These are phyloP conservation scores for Salvia rosmarinus DNA, from an alignment of 257 asterid species.

Conservation along the genomic window DNA sequence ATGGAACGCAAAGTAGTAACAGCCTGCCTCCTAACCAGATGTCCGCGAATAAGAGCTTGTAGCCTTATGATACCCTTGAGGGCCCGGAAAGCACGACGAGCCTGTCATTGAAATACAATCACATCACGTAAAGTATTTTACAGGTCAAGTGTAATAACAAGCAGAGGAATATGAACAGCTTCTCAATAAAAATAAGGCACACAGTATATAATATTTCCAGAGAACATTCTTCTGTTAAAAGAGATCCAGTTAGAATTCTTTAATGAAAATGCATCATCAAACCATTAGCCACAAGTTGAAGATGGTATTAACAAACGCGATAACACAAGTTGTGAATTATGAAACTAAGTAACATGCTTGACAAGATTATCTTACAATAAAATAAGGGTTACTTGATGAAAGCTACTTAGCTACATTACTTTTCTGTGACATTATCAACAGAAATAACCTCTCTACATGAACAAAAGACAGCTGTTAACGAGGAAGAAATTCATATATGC, in stretches of 20 bases:
- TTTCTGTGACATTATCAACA: neutral
- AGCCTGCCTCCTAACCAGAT: slow-evolving; percentile 92
- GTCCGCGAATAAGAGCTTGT: slow-evolving; percentile 94
- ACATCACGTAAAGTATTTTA: slow-evolving; percentile 5
- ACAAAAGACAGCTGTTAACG: slow-evolving; percentile 9
- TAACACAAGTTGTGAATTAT: neutral
- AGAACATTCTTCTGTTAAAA: neutral
- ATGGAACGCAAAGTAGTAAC: slow-evolving; percentile 77
- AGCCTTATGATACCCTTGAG: slow-evolving; percentile 93
- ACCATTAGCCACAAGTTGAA: slow-evolving; percentile 17
- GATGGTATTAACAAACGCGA: neutral
- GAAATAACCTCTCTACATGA: neutral
- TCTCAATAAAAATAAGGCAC: neutral
- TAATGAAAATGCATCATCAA: slow-evolving; percentile 8
- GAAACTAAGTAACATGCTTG: slow-evolving; percentile 18
- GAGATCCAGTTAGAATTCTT: neutral
- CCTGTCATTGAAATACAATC: slow-evolving; percentile 45
- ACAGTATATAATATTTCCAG: neutral
- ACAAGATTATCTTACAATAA: neutral
- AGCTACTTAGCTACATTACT: neutral
- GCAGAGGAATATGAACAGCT: neutral
- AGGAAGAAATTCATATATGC: slow-evolving; percentile 20
- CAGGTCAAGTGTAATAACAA: neutral
- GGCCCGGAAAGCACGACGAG: slow-evolving; percentile 90
- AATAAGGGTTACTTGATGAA: neutral